A percentile compares a stretch with the other conserved stretches of the same genome.
phyloP scores from a whole-genome alignment of 768 basidiomycete genomes.

The Tulasnella calospora region DNA sequence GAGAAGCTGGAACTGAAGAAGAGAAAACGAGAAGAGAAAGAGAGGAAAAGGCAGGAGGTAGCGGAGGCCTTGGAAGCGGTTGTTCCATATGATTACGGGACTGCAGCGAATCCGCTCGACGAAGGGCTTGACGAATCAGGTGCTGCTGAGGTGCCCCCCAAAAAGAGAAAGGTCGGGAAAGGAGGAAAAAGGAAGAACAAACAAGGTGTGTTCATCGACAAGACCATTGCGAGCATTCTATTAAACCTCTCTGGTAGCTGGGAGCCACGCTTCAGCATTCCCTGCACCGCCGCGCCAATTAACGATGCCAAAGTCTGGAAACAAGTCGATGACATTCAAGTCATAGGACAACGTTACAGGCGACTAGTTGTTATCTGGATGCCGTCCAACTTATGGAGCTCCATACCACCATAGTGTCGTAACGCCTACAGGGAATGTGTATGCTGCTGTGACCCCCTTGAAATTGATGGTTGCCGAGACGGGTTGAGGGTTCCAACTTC shows the following conservation, averaged over 20 bases:
- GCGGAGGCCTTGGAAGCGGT: slow-evolving; percentile 32
- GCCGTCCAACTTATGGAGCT: background rate
- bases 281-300: slow-evolving; percentile 56
- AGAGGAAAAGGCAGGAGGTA: slow-evolving; percentile 29
- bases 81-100: slow-evolving; percentile 64
- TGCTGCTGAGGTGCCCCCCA: slow-evolving; percentile 36
- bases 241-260: slow-evolving; percentile 23
- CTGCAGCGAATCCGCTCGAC: slow-evolving; percentile 68
- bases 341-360: slow-evolving; percentile 4
- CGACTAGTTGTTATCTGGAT: background rate
- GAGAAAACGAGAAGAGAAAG: slow-evolving; percentile 32
- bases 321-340: slow-evolving; percentile 61
- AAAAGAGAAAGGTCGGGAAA: slow-evolving; percentile 43
- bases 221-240: background rate
- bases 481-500: slow-evolving; percentile 26
- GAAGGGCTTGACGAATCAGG: slow-evolving; percentile 54
- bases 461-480: slow-evolving; percentile 20
- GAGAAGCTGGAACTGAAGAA: slow-evolving; percentile 27
- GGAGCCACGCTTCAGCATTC: slow-evolving; percentile 44
- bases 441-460: slow-evolving; percentile 44
- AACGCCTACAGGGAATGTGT: slow-evolving; percentile 75
- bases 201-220: slow-evolving; percentile 10
- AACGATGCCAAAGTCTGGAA: slow-evolving; percentile 62
- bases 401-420: slow-evolving; percentile 51
- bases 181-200: slow-evolving; percentile 43